Base-by-base conservation (phyloP, 2,329 filamentous ascomycete species). In the Cladophialophora psammophila region DNA sequence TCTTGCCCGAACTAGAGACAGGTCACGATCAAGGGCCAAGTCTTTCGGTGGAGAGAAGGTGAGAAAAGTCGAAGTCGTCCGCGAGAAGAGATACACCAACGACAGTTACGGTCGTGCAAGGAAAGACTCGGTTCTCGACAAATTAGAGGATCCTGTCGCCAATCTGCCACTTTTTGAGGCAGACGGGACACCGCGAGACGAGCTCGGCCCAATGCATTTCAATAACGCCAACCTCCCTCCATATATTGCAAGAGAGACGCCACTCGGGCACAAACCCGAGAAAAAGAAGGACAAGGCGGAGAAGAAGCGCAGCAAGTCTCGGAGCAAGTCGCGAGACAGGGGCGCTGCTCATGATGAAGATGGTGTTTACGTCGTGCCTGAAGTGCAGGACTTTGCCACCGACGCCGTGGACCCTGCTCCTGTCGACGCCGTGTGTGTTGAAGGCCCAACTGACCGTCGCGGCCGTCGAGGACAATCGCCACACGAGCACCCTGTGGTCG, bases 181-280 rank as follows among this genome's bases (percentile, higher is more conserved):
- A 1, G 65, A 71, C 50, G 71, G 71, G 20, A 69, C 64, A 40
- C 71, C 71, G 26, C 61, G 68, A 42, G 67, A 69, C 35, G 63
- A 70, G 12, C 54, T 64, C 18, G 71, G 71, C 13, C 65, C 70
- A 12, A 65, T 70, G 15, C 58, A 69, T 20, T 72, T 69, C 60
- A 63, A 65, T 26, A 68, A 66, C 55, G 63, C 66, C 18, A 64
- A 64, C 8, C 66, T 72, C 15, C 71, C 70, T n/a, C 68, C 69
- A 18, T 65, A 72, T n/a, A 73, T 72, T 38, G 63, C 66, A 4
- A 50, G 60, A 35, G 71, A 73, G 20, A 69, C 60, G 58, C 71
- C 71, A n/a, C 64, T 73, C 31, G 71, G 71, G 9, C 55, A 68
- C n/a, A 67, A 65, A 35, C 64, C 60, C 12, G 69, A 67, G 53